A percentile compares a stretch with the other conserved stretches of the same genome.
Conservation (phyloP, 106 monocot genomes). For the Acanthochlamys bracteata region DNA sequence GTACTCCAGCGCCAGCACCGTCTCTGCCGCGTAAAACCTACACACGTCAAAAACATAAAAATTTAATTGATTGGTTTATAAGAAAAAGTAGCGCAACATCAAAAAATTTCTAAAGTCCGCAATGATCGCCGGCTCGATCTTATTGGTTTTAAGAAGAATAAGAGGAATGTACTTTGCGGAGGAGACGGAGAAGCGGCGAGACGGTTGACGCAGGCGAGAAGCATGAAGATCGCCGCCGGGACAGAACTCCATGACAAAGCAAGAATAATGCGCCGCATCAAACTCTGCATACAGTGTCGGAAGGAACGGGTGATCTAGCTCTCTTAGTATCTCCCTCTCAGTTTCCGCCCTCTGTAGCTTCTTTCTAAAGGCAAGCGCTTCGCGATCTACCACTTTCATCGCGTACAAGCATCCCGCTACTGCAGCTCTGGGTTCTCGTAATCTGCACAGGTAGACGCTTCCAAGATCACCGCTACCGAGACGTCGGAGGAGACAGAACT, state of each 20-base stretch:
- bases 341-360: conserved; percentile 62
- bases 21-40: conserved; percentile 83
- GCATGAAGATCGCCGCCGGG: conserved; percentile 61
- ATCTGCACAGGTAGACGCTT: conserved; percentile 55
- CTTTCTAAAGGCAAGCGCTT: conserved; percentile 51
- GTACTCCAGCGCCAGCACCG: conserved; percentile 71
- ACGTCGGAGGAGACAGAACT: conserved; percentile 49
- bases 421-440: conserved; percentile 20
- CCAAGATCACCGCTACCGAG: conserved; percentile 67
- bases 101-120: not conserved
- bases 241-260: conserved; percentile 70
- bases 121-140: no score
- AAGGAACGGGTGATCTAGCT: conserved; percentile 60
- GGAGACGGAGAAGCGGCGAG: conserved; percentile 33
- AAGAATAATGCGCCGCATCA: conserved; percentile 52
- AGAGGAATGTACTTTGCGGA: conserved; percentile 30
- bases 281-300: conserved; percentile 66
- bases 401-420: conserved; percentile 45
- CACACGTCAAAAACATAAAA: not conserved
- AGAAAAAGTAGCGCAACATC: not conserved
- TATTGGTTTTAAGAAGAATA: not conserved
- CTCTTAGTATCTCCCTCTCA: conserved; percentile 58
- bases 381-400: conserved; percentile 63
- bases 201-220: conserved; percentile 41
- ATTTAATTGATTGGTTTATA: not conserved